Evolutionary conservation across 306 rosid genomes (phyloP).

Genomic region (Pyrus communis): DNA sequence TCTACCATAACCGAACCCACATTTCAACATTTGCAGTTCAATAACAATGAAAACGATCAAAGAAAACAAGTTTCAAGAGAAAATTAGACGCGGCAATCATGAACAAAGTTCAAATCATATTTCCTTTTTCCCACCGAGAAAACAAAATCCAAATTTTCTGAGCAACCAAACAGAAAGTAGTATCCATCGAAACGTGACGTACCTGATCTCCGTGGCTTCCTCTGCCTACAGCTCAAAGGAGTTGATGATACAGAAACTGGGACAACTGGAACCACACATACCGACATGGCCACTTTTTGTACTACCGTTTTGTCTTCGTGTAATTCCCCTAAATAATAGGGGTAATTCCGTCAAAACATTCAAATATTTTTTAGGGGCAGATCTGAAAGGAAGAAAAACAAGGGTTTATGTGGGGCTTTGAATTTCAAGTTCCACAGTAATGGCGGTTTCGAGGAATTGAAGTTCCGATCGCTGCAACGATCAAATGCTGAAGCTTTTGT

Average conservation of each 20-base stretch:
- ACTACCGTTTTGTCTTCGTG: neutral
- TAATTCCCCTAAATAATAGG: neutral
- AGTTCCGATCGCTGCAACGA: neutral
- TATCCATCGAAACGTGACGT: neutral
- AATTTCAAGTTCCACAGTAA: neutral
- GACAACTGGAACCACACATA: neutral
- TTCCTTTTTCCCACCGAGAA: neutral
- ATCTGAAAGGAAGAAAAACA: neutral
- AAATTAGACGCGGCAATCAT: neutral
- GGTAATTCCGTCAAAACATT: neutral
- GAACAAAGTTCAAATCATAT: neutral
- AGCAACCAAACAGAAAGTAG: neutral
- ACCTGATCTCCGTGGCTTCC: neutral
- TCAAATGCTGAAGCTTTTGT: conserved; percentile 59
- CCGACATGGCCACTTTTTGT: neutral
- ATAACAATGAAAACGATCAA: neutral
- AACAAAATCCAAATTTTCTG: neutral
- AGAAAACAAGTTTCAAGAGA: neutral
- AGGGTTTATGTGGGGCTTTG: conserved; percentile 6
- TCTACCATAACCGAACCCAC: neutral
- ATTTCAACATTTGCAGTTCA: neutral
- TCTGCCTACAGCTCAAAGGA: neutral
- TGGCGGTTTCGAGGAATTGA: neutral
- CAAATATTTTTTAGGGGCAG: neutral
- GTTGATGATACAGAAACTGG: neutral